These are phyloP conservation scores for Omphalea diandra DNA, from an alignment of 441 rosid species.

Conservation along the genomic window DNA sequence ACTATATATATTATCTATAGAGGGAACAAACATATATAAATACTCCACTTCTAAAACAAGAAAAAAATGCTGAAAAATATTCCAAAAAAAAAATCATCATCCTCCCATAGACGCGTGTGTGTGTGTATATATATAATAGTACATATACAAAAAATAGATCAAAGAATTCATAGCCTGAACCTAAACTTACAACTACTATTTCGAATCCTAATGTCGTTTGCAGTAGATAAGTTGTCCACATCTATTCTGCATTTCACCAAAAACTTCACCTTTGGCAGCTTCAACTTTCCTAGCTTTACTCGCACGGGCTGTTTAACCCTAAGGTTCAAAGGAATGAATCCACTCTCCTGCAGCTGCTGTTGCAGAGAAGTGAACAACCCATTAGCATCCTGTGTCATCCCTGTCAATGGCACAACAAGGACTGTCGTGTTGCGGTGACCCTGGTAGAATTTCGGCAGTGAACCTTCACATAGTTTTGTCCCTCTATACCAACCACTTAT, in stretches of 20 bases:
- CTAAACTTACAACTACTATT: slow-evolving; percentile 72
- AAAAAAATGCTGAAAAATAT: background rate
- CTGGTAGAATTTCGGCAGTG: slow-evolving; percentile 88
- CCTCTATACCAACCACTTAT: slow-evolving; percentile 54
- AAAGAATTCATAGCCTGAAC: slow-evolving; percentile 44
- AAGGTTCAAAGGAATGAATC: slow-evolving; percentile 58
- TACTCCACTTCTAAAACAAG: background rate
- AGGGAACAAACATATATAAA: background rate
- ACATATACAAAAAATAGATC: background rate
- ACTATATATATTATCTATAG: background rate
- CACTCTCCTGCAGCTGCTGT: slow-evolving; percentile 46
- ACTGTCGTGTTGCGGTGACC: slow-evolving; percentile 82
- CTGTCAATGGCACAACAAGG: slow-evolving; percentile 52
- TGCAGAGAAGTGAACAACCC: slow-evolving; percentile 36
- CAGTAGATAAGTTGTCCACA: slow-evolving; percentile 49
- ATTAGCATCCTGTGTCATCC: slow-evolving; percentile 51
- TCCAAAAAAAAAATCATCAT: background rate
- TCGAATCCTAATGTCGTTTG: slow-evolving; percentile 44
- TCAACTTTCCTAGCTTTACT: slow-evolving; percentile 72
- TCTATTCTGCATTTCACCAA: slow-evolving; percentile 56
- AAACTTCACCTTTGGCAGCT: slow-evolving; percentile 62
- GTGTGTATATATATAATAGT: background rate
- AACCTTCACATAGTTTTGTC: slow-evolving; percentile 57
- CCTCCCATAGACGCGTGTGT: background rate
- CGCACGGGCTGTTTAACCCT: slow-evolving; percentile 83